phyloP scores from a whole-genome alignment of 106 monocot genomes.

The Dioscorea zingiberensis region DNA sequence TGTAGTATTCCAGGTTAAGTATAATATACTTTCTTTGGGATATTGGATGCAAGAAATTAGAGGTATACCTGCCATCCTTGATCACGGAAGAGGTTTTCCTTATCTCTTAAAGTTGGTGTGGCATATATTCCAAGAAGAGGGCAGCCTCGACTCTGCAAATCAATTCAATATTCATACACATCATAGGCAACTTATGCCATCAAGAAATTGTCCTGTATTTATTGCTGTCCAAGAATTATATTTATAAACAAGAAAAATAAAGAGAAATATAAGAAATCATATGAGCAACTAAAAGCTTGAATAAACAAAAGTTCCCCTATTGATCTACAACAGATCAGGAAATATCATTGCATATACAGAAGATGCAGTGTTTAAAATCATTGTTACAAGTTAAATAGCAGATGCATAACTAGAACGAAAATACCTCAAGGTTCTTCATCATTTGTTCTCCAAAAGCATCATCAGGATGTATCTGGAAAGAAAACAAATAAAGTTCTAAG shows the following conservation, averaged over 20 bases:
- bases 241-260: no score
- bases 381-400: no score
- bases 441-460: constrained; percentile 99
- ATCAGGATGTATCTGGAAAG: constrained; percentile 77
- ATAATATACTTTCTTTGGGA: no score
- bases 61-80: constrained; percentile 68
- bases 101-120: constrained; percentile 63
- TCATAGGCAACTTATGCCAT: no score
- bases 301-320: no score
- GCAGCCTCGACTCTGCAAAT: constrained; percentile 80
- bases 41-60: not conserved
- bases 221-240: no score
- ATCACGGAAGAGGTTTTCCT: constrained; percentile 72
- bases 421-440: constrained; percentile 97
- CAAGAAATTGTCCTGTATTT: no score
- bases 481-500: not conserved
- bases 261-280: no score
- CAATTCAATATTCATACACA: not conserved
- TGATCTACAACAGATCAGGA: no score
- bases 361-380: no score
- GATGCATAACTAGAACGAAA: no score
- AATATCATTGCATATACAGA: constrained; percentile 50
- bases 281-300: no score
- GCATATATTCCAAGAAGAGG: constrained; percentile 70
- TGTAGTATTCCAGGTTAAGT: not conserved